Conservation (phyloP, 2,329 filamentous ascomycete species). For the Acephala macrosclerotiorum region DNA sequence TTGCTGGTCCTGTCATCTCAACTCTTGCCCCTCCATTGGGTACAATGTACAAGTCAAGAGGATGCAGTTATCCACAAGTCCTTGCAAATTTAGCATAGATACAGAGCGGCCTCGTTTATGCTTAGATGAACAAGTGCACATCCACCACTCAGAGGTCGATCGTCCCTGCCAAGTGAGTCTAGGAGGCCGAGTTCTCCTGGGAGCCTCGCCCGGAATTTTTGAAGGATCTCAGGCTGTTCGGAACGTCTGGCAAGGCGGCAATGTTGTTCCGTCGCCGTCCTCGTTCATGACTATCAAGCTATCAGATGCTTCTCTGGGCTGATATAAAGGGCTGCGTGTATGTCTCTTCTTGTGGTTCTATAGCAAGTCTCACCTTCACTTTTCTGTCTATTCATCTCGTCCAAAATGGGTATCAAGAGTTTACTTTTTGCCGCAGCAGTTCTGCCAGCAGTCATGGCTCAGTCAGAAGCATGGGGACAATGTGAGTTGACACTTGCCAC, state of each 20-base stretch:
- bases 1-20: constrained; percentile 7
- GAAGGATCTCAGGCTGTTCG: constrained; percentile 36
- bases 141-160: constrained; percentile 15
- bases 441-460: constrained; percentile 41
- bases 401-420: constrained; percentile 40
- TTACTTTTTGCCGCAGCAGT: constrained; percentile 41
- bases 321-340: constrained; percentile 27
- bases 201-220: constrained; percentile 13
- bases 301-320: not conserved
- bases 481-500: constrained; percentile 33
- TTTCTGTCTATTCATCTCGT: constrained; percentile 19
- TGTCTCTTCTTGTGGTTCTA: not conserved
- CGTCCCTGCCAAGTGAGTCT: constrained; percentile 21
- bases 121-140: not conserved
- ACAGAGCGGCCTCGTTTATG: not conserved
- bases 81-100: not conserved
- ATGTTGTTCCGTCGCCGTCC: constrained; percentile 30
- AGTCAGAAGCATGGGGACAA: constrained; percentile 38
- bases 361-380: constrained; percentile 4
- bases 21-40: not conserved
- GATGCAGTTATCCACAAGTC: not conserved
- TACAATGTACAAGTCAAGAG: not conserved
- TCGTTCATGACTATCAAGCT: not conserved
- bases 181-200: constrained; percentile 11
- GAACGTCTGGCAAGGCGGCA: constrained; percentile 35